Evolutionary conservation across 208 protist genomes (phyloP), one percentile per base, ranked within the genome.

Genomic region (Leishmania tropica): DNA sequence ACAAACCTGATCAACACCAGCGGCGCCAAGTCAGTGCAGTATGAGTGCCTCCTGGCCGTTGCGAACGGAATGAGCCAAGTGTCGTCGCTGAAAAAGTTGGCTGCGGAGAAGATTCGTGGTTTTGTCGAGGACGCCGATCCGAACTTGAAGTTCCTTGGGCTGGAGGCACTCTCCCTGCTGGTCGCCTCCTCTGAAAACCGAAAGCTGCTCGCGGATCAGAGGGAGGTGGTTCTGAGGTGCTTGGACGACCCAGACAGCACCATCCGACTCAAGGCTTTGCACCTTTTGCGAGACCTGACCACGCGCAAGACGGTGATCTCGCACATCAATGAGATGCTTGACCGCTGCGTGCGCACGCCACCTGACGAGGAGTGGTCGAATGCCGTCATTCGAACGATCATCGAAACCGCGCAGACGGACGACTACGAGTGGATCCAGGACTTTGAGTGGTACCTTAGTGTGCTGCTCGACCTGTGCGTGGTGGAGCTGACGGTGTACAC

Each of bases 91-190:
- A 96, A 99, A 40, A 95, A 94, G 81, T 81, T 99, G 19, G 97
- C 97, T 19, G 92, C 98, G 47, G 91, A 98, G 24, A 99, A 99
- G 87, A 85, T 99, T 24, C 92, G 96, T 65, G 67, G 73, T 24
- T 99, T 99, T 74, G 92, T 99, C n/a, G 97, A 99, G 78, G 97
- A 99, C 87, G 67, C 76, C 8, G 99, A 99, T 87, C 98, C 99
- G 65, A 99, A 99, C 83, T 86, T 99, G n/a, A 99, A 99, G 85
- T 99, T 99, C 85, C 90, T 99, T 37, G 99, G 99, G 51, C 88
- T 99, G 17, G 85, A 99, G 42, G 98, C 94, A 21, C 86, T 99
- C 54, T 89, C 90, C 64, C 97, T 97, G 31, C 90, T 99, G 48
- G 96, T 98, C 76, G 13, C 58, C 24, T 72, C 81, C 79, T 70